phyloP scores from a whole-genome alignment of 116 monocot species.

The Posidonia oceanica region DNA sequence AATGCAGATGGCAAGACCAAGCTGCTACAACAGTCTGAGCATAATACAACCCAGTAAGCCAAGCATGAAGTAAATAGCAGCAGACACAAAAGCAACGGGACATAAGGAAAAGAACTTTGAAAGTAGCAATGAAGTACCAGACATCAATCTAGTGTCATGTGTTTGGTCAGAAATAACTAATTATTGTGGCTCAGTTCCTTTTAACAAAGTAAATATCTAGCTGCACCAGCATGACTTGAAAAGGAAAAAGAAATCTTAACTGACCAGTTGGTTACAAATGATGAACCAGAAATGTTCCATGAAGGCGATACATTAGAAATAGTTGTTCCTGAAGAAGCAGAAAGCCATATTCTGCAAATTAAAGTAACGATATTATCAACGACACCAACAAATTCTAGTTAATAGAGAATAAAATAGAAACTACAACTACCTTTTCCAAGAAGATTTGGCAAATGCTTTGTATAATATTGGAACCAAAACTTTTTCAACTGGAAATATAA shows the following conservation, averaged over 20 bases:
- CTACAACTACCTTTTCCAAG: slow-evolving; percentile 52
- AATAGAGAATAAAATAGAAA: slow-evolving; percentile 6
- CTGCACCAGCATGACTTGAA: neutral
- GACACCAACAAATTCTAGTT: neutral
- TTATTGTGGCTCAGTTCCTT: too few relatives aligned
- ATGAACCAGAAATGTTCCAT: slow-evolving; percentile 45
- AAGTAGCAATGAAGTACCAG: too few relatives aligned
- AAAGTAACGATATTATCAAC: neutral
- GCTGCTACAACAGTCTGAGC: too few relatives aligned
- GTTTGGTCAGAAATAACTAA: too few relatives aligned
- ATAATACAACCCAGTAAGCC: too few relatives aligned
- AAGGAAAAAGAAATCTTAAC: slow-evolving; percentile 16
- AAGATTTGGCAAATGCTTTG: slow-evolving; percentile 58
- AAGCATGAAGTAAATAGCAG: too few relatives aligned
- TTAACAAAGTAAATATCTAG: too few relatives aligned
- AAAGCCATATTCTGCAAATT: slow-evolving; percentile 43
- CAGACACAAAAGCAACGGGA: too few relatives aligned
- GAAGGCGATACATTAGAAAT: slow-evolving; percentile 40
- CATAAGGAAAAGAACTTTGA: too few relatives aligned
- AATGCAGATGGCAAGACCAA: too few relatives aligned
- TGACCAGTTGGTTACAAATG: slow-evolving; percentile 44
- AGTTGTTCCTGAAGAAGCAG: slow-evolving; percentile 30
- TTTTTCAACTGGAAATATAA: slow-evolving; percentile 67
- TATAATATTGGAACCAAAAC: slow-evolving; percentile 71
- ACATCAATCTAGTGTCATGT: too few relatives aligned